Conservation (phyloP, 1,139 yeast genomes). For the Kodamaea suecica region DNA sequence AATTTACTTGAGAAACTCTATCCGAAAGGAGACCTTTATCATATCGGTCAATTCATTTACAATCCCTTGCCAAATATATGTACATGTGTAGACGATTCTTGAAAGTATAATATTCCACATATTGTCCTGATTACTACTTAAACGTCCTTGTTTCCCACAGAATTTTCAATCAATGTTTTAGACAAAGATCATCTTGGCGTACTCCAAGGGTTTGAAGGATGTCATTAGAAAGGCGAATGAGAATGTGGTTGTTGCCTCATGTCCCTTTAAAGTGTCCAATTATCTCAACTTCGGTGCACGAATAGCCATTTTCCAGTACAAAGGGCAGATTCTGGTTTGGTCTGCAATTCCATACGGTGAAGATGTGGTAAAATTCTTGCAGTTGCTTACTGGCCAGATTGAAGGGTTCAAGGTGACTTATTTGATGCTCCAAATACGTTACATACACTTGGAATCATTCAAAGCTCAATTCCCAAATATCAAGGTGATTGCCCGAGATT, state of each 20-base stretch:
- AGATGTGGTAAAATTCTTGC: constrained; percentile 37
- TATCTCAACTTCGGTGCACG: constrained; percentile 56
- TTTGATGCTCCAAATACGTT: constrained; percentile 51
- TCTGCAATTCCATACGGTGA: constrained; percentile 61
- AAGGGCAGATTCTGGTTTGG: constrained; percentile 48
- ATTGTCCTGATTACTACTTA: too few relatives aligned
- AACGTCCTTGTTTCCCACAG: too few relatives aligned
- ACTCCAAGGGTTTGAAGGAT: constrained; percentile 32
- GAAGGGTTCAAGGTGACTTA: constrained; percentile 34
- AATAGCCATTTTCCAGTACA: constrained; percentile 47
- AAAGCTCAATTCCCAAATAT: constrained; percentile 43
- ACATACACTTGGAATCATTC: constrained; percentile 57
- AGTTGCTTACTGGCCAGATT: constrained; percentile 27
- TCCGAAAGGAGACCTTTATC: too few relatives aligned
- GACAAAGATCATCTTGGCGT: constrained; percentile 23
- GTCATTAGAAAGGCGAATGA: constrained; percentile 43
- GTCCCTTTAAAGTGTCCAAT: constrained; percentile 38
- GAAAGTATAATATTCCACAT: too few relatives aligned
- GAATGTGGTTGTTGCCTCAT: constrained; percentile 45
- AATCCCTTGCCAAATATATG: too few relatives aligned
- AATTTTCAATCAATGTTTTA: neutral
- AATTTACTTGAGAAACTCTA: too few relatives aligned
- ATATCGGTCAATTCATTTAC: too few relatives aligned
- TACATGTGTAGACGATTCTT: too few relatives aligned
- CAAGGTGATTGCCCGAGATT: constrained; percentile 51